Conservation (phyloP, 768 basidiomycete species). For the Tricholoma matsutake region DNA sequence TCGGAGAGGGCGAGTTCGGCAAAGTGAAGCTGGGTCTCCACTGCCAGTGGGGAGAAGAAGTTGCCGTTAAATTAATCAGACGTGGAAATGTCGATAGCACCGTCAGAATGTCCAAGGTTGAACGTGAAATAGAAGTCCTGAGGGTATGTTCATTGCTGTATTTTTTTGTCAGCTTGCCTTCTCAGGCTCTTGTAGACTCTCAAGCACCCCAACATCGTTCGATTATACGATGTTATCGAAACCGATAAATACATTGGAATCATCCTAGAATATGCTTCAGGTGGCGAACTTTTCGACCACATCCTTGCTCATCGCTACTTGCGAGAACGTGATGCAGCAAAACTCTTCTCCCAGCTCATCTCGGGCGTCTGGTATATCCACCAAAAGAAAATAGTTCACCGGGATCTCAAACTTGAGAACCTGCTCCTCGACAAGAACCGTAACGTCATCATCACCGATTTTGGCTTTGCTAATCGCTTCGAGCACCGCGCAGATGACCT, state of each 20-base stretch:
- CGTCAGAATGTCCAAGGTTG: slow-evolving; percentile 90
- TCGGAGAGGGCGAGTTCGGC: slow-evolving; percentile 98
- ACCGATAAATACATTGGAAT: slow-evolving; percentile 99
- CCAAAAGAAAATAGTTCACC: slow-evolving; percentile 98
- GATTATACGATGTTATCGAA: slow-evolving; percentile 97
- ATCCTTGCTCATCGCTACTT: slow-evolving; percentile 97
- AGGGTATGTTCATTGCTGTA: slow-evolving; percentile 54
- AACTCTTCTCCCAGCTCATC: slow-evolving; percentile 96
- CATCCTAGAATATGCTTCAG: slow-evolving; percentile 96
- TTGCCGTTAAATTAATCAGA: slow-evolving; percentile 97
- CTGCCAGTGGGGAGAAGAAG: slow-evolving; percentile 91
- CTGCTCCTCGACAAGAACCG: slow-evolving; percentile 94
- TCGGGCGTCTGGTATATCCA: slow-evolving; percentile 99
- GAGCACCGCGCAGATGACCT: slow-evolving; percentile 90
- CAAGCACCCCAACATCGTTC: slow-evolving; percentile 97
- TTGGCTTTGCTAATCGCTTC: slow-evolving; percentile 98
- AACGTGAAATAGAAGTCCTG: slow-evolving; percentile 96
- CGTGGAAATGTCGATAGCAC: slow-evolving; percentile 86
- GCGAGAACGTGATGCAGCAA: slow-evolving; percentile 90
- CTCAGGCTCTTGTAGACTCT: slow-evolving; percentile 54
- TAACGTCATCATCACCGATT: slow-evolving; percentile 99
- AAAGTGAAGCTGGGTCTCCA: slow-evolving; percentile 99
- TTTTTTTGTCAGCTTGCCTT: not conserved
- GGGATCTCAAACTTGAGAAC: slow-evolving; percentile 98
- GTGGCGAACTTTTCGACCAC: slow-evolving; percentile 98